Conservation (phyloP, 345 rosid genomes). For the Lenwebbia sp. region DNA sequence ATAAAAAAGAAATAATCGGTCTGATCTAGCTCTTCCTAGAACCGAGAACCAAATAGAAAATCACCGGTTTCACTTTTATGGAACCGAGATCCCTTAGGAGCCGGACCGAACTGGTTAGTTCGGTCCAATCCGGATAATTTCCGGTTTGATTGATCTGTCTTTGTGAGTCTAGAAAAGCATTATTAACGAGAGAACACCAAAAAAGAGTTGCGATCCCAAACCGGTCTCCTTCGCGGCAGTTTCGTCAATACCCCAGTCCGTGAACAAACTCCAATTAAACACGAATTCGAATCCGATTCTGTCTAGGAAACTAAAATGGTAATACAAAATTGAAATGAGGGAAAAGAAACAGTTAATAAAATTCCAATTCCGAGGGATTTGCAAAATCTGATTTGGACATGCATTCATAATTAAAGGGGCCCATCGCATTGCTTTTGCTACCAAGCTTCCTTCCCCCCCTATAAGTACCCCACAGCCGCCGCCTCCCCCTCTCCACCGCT, state of each 20-base stretch:
- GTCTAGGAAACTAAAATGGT: background rate
- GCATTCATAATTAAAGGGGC: background rate
- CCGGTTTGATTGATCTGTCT: no score
- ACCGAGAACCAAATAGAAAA: no score
- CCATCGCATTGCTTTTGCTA: no score
- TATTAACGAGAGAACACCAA: no score
- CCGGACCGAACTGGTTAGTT: no score
- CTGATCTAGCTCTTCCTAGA: no score
- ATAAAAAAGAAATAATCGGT: no score
- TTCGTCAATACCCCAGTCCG: background rate
- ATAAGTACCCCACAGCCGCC: background rate
- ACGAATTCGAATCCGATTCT: no score
- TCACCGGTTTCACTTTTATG: no score
- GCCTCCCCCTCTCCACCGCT: background rate
- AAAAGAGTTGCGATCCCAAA: background rate
- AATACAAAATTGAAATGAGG: background rate
- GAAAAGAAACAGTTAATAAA: background rate
- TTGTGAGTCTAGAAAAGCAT: no score
- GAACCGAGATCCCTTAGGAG: no score
- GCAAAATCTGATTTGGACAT: background rate
- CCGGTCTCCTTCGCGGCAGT: background rate
- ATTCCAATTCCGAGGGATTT: background rate
- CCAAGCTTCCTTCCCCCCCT: background rate
- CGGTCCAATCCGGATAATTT: no score
- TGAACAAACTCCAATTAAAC: background rate